These are phyloP conservation scores for Neonectria neomacrospora DNA, from an alignment of 2,329 filamentous ascomycete species.

Conservation along the genomic window DNA sequence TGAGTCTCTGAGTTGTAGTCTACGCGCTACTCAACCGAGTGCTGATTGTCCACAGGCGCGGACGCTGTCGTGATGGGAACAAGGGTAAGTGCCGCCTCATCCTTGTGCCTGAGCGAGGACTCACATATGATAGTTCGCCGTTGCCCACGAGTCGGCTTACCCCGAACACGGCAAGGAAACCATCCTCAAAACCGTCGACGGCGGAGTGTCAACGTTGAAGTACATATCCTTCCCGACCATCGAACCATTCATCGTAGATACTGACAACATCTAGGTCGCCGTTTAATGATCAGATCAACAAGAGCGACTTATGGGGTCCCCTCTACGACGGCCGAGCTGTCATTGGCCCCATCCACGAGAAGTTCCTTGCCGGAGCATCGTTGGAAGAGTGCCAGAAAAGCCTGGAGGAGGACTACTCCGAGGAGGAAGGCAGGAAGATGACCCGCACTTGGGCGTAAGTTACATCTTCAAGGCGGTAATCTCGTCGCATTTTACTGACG, in stretches of 20 bases:
- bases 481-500: slow-evolving; percentile 17
- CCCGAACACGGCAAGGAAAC: slow-evolving; percentile 54
- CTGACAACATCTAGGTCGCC: slow-evolving; percentile 45
- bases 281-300: slow-evolving; percentile 56
- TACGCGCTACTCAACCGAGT: neutral
- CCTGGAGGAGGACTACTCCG: slow-evolving; percentile 51
- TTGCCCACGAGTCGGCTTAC: slow-evolving; percentile 56
- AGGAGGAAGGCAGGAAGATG: slow-evolving; percentile 48
- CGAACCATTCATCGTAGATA: neutral
- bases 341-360: slow-evolving; percentile 52
- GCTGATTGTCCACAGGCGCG: slow-evolving; percentile 49
- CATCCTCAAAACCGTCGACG: slow-evolving; percentile 56
- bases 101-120: neutral
- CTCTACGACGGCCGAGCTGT: slow-evolving; percentile 59
- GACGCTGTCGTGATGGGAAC: slow-evolving; percentile 59
- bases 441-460: slow-evolving; percentile 54
- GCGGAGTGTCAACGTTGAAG: slow-evolving; percentile 59
- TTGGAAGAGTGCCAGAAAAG: slow-evolving; percentile 55
- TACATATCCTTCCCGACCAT: slow-evolving; percentile 35
- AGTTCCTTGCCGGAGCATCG: slow-evolving; percentile 53
- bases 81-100: slow-evolving; percentile 43
- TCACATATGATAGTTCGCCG: slow-evolving; percentile 53
- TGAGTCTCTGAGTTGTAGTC: slow-evolving; percentile 39
- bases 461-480: neutral
- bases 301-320: slow-evolving; percentile 53